Percentiles rank a stretch among this genome's conserved stretches.
phyloP scores from a whole-genome alignment of 179 eudicot species.

The Pouteria campechiana region DNA sequence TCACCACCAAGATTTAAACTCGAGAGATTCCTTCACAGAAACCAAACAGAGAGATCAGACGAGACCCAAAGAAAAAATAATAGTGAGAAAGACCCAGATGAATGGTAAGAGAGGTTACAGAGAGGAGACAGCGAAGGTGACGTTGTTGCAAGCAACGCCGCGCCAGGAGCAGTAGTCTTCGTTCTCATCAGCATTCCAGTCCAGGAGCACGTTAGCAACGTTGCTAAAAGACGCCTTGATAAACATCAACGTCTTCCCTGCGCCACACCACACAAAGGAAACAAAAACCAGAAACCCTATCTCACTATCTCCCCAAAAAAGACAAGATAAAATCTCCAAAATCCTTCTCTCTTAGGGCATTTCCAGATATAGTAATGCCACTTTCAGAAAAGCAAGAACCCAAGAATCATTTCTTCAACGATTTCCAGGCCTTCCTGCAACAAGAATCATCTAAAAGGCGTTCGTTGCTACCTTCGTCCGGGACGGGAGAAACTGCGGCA shows the following conservation, averaged over 20 bases:
- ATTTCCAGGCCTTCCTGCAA: too few species aligned
- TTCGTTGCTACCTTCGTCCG: too few species aligned
- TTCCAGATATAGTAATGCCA: too few species aligned
- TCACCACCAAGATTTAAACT: conserved; percentile 59
- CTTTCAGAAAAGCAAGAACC: too few species aligned
- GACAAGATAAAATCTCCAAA: too few species aligned
- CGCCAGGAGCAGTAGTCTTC: conserved; percentile 58
- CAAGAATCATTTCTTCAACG: too few species aligned
- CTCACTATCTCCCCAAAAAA: too few species aligned
- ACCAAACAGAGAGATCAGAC: background rate
- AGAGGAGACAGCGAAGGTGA: conserved; percentile 37
- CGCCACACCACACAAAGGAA: too few species aligned
- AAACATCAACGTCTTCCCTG: conserved; percentile 53
- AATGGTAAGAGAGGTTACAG: conserved; percentile 35
- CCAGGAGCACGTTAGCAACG: conserved; percentile 38
- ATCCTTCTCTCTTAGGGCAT: too few species aligned
- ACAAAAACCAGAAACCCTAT: too few species aligned
- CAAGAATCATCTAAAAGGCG: too few species aligned
- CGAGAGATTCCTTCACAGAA: conserved; percentile 42
- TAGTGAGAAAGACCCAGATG: background rate
- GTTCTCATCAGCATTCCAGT: conserved; percentile 51
- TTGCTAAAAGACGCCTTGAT: conserved; percentile 49
- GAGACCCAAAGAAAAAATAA: background rate
- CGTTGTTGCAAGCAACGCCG: conserved; percentile 41
- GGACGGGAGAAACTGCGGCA: too few species aligned